These are phyloP conservation scores for Dioscorea dumetorum DNA, from an alignment of 106 monocot genomes.

Conservation along the genomic window DNA sequence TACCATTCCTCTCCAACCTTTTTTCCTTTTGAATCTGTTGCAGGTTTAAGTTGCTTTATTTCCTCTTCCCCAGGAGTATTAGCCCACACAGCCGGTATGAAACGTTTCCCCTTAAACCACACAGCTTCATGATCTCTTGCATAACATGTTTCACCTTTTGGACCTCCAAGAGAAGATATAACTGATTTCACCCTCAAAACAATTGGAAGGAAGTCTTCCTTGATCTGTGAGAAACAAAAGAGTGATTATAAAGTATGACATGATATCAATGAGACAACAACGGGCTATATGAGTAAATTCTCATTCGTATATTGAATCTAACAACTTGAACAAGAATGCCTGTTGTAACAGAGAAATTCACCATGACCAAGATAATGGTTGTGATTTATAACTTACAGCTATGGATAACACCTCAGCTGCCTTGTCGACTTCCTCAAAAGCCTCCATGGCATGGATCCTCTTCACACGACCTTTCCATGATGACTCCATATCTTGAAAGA, in stretches of 20 bases:
- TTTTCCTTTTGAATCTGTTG: conserved; percentile 90
- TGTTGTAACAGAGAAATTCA: not conserved
- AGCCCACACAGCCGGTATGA: conserved; percentile 74
- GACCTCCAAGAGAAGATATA: conserved; percentile 62
- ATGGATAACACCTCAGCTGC: conserved; percentile 57
- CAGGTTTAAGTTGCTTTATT: conserved; percentile 77
- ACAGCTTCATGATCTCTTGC: conserved; percentile 87
- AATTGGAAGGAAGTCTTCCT: conserved; percentile 78
- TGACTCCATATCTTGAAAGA: conserved; percentile 89
- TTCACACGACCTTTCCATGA: conserved; percentile 90
- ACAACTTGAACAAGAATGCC: not conserved
- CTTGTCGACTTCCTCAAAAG: conserved; percentile 64
- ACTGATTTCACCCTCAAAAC: conserved; percentile 76
- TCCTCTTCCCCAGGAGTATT: conserved; percentile 86
- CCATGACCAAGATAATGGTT: not conserved
- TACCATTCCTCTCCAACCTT: conserved; percentile 98
- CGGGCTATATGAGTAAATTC: no score
- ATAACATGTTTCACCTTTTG: conserved; percentile 89
- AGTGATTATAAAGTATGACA: not conserved
- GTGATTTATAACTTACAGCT: conserved; percentile 40
- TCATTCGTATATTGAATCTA: no score
- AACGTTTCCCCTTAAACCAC: conserved; percentile 95
- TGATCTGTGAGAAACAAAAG: conserved; percentile 31
- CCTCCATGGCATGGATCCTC: conserved; percentile 80
- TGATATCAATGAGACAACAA: no score